Percentiles rank a stretch among this genome's conserved stretches.
phyloP scores from a whole-genome alignment of 352 stramenopile species.

The Blastocystis sp. region DNA sequence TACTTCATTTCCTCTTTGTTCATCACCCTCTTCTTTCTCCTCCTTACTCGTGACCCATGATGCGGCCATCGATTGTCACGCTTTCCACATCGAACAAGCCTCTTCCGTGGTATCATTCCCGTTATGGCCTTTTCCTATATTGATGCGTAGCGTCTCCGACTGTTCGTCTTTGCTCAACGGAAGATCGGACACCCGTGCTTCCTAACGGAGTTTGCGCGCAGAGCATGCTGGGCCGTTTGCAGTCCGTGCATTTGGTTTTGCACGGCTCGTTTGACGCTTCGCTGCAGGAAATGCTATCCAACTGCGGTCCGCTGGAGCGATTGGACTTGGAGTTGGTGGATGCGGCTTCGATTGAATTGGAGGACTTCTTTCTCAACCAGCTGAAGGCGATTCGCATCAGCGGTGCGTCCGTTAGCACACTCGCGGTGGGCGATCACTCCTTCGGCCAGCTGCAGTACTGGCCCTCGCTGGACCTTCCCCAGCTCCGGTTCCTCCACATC shows the following conservation, averaged over 20 bases:
- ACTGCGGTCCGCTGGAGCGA: background rate
- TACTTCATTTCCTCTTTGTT: constrained; percentile 12
- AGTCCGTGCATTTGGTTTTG: background rate
- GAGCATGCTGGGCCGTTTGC: no score
- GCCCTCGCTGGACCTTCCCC: background rate
- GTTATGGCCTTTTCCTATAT: no score
- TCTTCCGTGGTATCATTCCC: no score
- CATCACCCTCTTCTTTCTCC: background rate
- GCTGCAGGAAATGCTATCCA: background rate
- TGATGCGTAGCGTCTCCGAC: no score
- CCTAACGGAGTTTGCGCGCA: no score
- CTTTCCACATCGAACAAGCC: no score
- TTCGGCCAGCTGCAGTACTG: background rate
- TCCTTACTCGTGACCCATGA: background rate
- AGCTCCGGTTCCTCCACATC: background rate
- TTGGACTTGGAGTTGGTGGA: background rate
- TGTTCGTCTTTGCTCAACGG: no score
- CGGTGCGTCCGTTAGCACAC: background rate
- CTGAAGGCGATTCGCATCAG: background rate
- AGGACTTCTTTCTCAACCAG: background rate
- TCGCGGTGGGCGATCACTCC: background rate
- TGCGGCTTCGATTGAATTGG: background rate
- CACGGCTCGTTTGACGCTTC: background rate
- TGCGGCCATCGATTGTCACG: no score
- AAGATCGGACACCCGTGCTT: no score